phyloP scores from a whole-genome alignment of 106 monocot species.

The Narthecium ossifragum region DNA sequence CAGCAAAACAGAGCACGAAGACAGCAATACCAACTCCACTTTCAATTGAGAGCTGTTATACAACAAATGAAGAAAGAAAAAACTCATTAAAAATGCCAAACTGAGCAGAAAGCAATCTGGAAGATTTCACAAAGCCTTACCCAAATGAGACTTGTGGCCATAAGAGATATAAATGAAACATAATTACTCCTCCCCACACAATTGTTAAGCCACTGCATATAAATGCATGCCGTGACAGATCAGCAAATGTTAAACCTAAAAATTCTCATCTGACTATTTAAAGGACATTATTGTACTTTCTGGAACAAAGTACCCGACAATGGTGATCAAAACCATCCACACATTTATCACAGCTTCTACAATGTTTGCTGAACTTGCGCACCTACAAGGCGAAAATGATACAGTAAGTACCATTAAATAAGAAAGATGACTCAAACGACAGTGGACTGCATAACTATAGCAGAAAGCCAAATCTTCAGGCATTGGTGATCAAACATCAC shows the following conservation, averaged over 20 bases:
- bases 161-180: slow-evolving; percentile 80
- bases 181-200: slow-evolving; percentile 99
- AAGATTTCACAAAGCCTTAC: slow-evolving; percentile 23
- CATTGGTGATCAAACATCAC: no score
- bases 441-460: no score
- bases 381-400: slow-evolving; percentile 50
- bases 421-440: neutral
- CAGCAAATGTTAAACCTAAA: neutral
- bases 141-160: slow-evolving; percentile 90
- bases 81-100: neutral
- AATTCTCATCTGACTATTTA: neutral
- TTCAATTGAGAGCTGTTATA: slow-evolving; percentile 75
- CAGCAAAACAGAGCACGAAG: slow-evolving; percentile 84
- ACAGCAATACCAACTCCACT: slow-evolving; percentile 90
- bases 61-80: slow-evolving; percentile 4
- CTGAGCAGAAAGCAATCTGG: neutral
- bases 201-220: slow-evolving; percentile 92
- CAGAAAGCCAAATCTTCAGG: no score
- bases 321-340: slow-evolving; percentile 99
- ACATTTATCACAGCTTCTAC: slow-evolving; percentile 99
- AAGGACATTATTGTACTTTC: neutral
- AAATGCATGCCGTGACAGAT: neutral
- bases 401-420: no score
- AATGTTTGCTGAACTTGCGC: slow-evolving; percentile 91
- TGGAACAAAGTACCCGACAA: slow-evolving; percentile 56